Percentiles rank a stretch among this genome's conserved stretches.
phyloP scores from a whole-genome alignment of 2,329 filamentous ascomycete species.

The Moelleriella libera region DNA sequence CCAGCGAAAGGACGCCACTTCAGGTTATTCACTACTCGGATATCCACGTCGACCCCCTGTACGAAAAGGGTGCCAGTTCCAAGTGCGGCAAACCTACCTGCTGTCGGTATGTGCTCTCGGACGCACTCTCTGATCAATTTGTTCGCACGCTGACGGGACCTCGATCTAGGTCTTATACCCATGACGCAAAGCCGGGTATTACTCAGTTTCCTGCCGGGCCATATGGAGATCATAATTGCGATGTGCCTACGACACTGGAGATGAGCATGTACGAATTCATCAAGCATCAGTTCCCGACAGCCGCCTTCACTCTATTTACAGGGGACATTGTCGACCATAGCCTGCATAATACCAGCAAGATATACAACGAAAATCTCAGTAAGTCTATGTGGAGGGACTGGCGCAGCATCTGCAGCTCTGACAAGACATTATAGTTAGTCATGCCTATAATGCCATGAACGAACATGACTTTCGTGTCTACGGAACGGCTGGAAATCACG shows the following conservation, averaged over 20 bases:
- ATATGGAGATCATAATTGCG: constrained; percentile 37
- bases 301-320: constrained; percentile 41
- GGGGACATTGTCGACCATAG: constrained; percentile 42
- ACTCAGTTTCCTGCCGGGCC: constrained; percentile 31
- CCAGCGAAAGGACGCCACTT: constrained; percentile 29
- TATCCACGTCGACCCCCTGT: constrained; percentile 41
- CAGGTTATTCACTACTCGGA: constrained; percentile 45
- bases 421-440: constrained; percentile 17
- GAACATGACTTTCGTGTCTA: constrained; percentile 29
- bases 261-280: constrained; percentile 41
- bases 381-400: constrained; percentile 1
- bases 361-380: constrained; percentile 16
- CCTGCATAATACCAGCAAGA: constrained; percentile 26
- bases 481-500: constrained; percentile 42
- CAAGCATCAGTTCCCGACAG: constrained; percentile 25
- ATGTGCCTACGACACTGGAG: constrained; percentile 34
- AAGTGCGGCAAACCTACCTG: constrained; percentile 44
- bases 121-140: background rate
- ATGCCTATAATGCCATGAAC: constrained; percentile 32
- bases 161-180: constrained; percentile 34
- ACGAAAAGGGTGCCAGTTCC: constrained; percentile 34
- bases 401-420: background rate
- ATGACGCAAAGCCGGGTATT: constrained; percentile 27
- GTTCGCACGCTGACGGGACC: background rate
- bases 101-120: constrained; percentile 23